Conservation (phyloP, 805 yeast genomes). For the Sugiyamaella americana region DNA sequence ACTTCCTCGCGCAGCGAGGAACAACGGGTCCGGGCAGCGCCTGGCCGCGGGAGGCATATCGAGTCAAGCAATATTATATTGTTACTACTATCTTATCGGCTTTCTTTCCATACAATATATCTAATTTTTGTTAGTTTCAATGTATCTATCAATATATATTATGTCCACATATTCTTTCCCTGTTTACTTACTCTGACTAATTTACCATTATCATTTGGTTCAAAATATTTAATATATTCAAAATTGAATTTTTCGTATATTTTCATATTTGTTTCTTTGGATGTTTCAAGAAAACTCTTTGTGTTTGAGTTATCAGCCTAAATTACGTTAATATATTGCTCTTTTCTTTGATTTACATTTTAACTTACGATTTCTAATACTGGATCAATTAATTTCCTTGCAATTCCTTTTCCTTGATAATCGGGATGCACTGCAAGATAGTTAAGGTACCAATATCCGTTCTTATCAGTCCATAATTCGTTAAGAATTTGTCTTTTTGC, state of each 20-base stretch:
- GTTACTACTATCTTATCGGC: background rate
- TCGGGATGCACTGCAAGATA: conserved; percentile 4
- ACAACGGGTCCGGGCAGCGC: too few relatives aligned
- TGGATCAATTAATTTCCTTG: conserved; percentile 4
- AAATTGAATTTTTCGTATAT: conserved; percentile 9
- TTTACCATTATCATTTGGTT: background rate
- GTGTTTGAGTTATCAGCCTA: conserved; percentile 1
- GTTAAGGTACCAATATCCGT: conserved; percentile 1
- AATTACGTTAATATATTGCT: background rate
- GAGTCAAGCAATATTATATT: too few relatives aligned
- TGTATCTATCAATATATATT: too few relatives aligned
- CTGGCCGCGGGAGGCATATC: too few relatives aligned
- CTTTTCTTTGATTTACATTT: background rate
- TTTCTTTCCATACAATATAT: background rate
- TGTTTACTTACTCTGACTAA: background rate
- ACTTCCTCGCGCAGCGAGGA: too few relatives aligned
- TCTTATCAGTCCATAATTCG: background rate
- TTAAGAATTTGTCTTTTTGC: background rate
- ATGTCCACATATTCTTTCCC: background rate
- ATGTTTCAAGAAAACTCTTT: conserved; percentile 6
- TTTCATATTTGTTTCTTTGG: conserved; percentile 3
- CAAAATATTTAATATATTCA: background rate
- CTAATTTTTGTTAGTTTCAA: background rate
- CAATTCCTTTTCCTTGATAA: conserved; percentile 5
- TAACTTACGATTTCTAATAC: background rate